These are phyloP conservation scores for Draba incana DNA, from an alignment of 345 rosid species.

Conservation along the genomic window DNA sequence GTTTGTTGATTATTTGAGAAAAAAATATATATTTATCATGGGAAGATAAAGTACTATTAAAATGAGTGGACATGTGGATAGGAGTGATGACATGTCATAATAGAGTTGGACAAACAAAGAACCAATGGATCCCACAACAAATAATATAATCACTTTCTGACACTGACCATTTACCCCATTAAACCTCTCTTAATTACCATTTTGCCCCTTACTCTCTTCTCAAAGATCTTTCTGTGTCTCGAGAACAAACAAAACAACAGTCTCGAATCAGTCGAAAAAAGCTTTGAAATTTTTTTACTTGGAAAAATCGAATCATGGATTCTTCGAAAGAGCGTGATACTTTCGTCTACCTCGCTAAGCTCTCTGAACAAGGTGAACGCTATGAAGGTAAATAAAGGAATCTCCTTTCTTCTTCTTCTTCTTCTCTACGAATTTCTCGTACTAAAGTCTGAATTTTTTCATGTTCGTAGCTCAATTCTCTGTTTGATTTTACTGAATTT, in stretches of 20 bases:
- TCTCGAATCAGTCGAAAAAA: constrained; percentile 28
- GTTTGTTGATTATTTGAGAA: background rate
- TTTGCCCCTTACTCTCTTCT: constrained; percentile 34
- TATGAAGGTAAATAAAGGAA: constrained; percentile 48
- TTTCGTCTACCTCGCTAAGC: constrained; percentile 60
- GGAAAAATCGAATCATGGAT: constrained; percentile 38
- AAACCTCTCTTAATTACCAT: constrained; percentile 28
- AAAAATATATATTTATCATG: background rate
- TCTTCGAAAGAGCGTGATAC: constrained; percentile 51
- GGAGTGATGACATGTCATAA: constrained; percentile 34
- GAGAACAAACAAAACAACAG: background rate
- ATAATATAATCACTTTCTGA: constrained; percentile 26
- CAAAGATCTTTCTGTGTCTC: constrained; percentile 18
- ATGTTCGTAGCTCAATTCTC: constrained; percentile 6
- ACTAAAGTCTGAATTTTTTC: background rate
- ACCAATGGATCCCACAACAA: constrained; percentile 26
- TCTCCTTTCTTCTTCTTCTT: constrained; percentile 22
- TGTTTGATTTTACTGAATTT: background rate
- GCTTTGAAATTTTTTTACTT: background rate
- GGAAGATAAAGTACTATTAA: constrained; percentile 37
- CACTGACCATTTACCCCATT: constrained; percentile 13
- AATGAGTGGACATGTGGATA: constrained; percentile 39
- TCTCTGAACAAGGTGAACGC: constrained; percentile 78
- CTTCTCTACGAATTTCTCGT: constrained; percentile 21
- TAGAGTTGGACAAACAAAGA: background rate